Evolutionary conservation across 345 rosid genomes (phyloP).

Genomic region (Eucalyptus cloeziana): DNA sequence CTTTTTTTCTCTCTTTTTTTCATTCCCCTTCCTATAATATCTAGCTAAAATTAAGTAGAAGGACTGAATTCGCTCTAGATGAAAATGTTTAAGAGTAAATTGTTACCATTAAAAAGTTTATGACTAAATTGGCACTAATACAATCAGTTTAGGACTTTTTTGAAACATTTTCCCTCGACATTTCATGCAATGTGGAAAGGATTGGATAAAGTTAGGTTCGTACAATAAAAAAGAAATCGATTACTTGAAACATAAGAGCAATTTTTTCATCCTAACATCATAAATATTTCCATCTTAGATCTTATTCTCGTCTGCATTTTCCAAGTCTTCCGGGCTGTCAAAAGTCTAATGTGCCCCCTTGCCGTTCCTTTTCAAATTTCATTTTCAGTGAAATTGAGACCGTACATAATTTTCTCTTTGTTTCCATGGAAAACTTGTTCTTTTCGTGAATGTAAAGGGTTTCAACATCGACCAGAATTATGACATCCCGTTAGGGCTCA

Average conservation of each 20-base stretch:
- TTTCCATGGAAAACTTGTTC: too few relatives aligned
- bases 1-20: too few relatives aligned
- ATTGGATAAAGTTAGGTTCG: too few relatives aligned
- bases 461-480: too few relatives aligned
- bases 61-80: background rate
- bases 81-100: too few relatives aligned
- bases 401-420: too few relatives aligned
- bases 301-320: background rate
- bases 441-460: too few relatives aligned
- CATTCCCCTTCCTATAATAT: background rate
- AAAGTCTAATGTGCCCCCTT: background rate
- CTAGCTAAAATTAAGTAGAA: background rate
- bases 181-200: background rate
- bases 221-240: background rate
- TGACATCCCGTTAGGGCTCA: too few relatives aligned
- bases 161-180: too few relatives aligned
- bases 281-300: background rate
- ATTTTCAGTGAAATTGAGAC: background rate
- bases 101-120: accelerated
- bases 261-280: background rate
- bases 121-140: accelerated
- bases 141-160: too few relatives aligned
- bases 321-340: background rate
- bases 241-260: background rate
- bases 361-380: background rate